Evolutionary conservation across 441 rosid genomes (phyloP).

Genomic region (Erodium texanum): DNA sequence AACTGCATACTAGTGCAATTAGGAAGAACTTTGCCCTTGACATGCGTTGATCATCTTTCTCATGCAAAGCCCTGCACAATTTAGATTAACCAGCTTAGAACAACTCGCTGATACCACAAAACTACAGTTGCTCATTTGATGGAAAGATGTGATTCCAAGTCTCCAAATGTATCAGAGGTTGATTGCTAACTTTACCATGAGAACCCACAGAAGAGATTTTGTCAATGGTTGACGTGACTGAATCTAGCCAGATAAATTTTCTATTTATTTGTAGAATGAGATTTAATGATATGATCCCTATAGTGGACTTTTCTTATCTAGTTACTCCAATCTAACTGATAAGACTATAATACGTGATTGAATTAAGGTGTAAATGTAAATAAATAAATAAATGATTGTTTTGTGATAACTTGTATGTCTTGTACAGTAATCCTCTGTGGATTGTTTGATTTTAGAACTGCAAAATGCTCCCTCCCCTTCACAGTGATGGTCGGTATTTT

Average conservation of each 20-base stretch:
- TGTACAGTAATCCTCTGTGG: not conserved
- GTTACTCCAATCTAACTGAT: not conserved
- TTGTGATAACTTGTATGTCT: not conserved
- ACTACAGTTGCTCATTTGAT: not conserved
- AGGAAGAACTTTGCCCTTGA: slow-evolving; percentile 76
- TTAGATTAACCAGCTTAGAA: not conserved
- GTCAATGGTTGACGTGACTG: not conserved
- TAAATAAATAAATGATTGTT: too few relatives aligned
- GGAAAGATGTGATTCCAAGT: not conserved
- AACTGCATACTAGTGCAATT: slow-evolving; percentile 66
- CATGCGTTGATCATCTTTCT: slow-evolving; percentile 53
- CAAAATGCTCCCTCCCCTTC: not conserved
- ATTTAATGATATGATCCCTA: not conserved
- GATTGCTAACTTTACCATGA: not conserved
- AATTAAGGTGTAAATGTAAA: not conserved
- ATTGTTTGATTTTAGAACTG: not conserved
- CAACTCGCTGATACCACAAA: not conserved
- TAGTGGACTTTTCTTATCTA: too few relatives aligned
- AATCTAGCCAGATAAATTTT: not conserved
- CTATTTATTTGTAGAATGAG: not conserved
- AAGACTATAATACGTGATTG: not conserved
- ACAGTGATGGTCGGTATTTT: not conserved
- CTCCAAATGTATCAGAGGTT: not conserved
- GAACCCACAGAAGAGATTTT: not conserved
- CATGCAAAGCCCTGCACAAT: slow-evolving; percentile 61